These are phyloP conservation scores for Biscogniauxia mediterranea DNA, from an alignment of 2,329 filamentous ascomycete species.

Conservation along the genomic window DNA sequence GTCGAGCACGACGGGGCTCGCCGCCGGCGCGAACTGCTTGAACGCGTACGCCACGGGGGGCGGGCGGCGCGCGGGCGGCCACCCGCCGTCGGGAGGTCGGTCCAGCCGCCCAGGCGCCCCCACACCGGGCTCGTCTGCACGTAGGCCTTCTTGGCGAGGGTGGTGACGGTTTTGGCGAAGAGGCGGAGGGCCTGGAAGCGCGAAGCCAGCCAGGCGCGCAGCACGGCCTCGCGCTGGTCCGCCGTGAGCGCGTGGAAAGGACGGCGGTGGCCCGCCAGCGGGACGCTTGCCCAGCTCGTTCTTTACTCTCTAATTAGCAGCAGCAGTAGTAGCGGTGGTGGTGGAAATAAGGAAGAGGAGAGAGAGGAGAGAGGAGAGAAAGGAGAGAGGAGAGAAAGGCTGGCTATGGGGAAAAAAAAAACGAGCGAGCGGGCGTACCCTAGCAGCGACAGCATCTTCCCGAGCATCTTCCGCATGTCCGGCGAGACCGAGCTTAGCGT, in stretches of 20 bases:
- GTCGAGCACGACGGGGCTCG: slow-evolving; percentile 58
- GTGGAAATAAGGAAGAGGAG: too few relatives aligned
- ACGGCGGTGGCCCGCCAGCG: slow-evolving; percentile 40
- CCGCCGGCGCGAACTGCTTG: slow-evolving; percentile 51
- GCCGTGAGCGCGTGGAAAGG: slow-evolving; percentile 62
- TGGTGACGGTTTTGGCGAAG: slow-evolving; percentile 47
- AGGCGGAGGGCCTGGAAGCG: neutral
- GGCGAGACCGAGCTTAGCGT: neutral
- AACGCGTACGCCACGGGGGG: slow-evolving; percentile 50
- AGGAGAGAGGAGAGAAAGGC: neutral
- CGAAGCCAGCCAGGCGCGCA: slow-evolving; percentile 57
- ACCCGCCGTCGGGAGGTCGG: slow-evolving; percentile 49
- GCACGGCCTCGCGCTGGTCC: slow-evolving; percentile 57
- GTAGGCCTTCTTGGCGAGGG: slow-evolving; percentile 54
- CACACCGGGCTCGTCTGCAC: slow-evolving; percentile 56
- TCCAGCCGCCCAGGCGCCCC: slow-evolving; percentile 55
- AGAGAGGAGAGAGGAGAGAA: neutral
- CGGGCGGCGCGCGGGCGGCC: slow-evolving; percentile 51
- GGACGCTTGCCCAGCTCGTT: neutral
- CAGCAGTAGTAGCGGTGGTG: too few relatives aligned
- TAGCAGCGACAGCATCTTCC: neutral
- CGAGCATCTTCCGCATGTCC: neutral
- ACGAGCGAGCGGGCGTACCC: neutral
- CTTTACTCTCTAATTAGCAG: neutral
- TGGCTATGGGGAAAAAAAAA: neutral